Evolutionary conservation across 108 stramenopile species (phyloP).

Genomic region (Ochromonas danica): DNA sequence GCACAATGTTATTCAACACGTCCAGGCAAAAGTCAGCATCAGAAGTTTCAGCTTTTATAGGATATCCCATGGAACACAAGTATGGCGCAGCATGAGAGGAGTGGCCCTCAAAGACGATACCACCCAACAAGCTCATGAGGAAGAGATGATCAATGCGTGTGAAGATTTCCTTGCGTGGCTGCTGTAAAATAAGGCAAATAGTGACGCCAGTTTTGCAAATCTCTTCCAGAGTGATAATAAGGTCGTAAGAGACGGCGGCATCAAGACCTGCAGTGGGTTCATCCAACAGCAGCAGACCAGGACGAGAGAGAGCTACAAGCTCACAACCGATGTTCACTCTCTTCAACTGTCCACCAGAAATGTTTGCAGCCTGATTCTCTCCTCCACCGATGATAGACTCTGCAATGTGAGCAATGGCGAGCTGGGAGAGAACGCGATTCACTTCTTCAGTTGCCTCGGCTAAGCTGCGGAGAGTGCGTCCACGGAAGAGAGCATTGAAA

Average conservation of each 20-base stretch:
- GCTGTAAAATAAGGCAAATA: constrained; percentile 79
- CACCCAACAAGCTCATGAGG: neutral
- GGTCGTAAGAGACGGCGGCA: constrained; percentile 60
- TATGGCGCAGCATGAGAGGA: neutral
- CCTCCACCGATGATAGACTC: neutral
- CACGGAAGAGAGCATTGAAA: constrained; percentile 40
- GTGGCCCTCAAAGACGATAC: neutral
- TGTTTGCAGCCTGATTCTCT: neutral
- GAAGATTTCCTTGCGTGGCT: constrained; percentile 78
- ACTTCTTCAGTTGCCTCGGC: neutral
- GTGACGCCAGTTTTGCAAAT: constrained; percentile 64
- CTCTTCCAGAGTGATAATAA: constrained; percentile 63
- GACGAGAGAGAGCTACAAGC: constrained; percentile 1
- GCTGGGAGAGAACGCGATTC: constrained; percentile 42
- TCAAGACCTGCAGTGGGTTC: constrained; percentile 70
- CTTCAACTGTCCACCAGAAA: constrained; percentile 59
- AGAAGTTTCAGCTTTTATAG: neutral
- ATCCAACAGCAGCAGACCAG: constrained; percentile 38
- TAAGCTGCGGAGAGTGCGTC: neutral
- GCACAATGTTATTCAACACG: neutral
- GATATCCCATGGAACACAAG: neutral
- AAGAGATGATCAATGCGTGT: constrained; percentile 71
- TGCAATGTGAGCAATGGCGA: constrained; percentile 33
- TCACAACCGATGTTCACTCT: constrained; percentile 56
- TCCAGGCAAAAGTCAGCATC: neutral